Percentiles rank a stretch among this genome's conserved stretches.
These are phyloP conservation scores for Cordyceps pruinosa DNA, from an alignment of 2,329 filamentous ascomycete species.

Conservation along the genomic window DNA sequence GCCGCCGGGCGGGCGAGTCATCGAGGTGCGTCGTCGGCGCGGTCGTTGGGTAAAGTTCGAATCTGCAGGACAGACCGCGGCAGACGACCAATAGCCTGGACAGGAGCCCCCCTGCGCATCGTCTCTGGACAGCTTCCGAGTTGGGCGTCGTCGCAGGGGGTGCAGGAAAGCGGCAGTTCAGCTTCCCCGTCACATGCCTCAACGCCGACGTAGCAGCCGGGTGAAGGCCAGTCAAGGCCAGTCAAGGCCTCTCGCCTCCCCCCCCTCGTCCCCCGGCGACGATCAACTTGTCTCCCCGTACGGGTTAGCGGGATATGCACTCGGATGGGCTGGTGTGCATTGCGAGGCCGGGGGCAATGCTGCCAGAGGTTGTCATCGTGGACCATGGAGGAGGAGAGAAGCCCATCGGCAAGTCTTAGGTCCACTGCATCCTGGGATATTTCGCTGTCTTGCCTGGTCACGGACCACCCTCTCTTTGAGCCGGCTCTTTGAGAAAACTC, in stretches of 20 bases:
- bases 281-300: neutral
- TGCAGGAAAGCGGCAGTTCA: neutral
- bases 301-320: neutral
- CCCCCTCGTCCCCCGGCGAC: neutral
- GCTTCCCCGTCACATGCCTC: neutral
- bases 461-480: neutral
- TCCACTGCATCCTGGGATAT: neutral
- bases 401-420: conserved; percentile 1
- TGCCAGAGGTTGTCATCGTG: neutral
- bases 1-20: neutral
- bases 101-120: neutral
- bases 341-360: neutral
- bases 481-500: neutral
- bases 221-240: neutral
- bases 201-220: neutral
- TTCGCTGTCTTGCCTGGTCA: conserved; percentile 6
- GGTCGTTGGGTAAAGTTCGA: neutral
- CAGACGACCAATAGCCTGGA: neutral
- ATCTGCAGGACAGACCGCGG: neutral
- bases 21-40: neutral
- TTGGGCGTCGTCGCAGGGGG: neutral
- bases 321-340: neutral
- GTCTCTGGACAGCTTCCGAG: neutral
- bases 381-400: neutral
- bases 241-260: neutral